Percentiles rank a stretch among this genome's conserved stretches.
Conservation (phyloP, 108 stramenopile genomes). For the Poteriospumella lacustris region DNA sequence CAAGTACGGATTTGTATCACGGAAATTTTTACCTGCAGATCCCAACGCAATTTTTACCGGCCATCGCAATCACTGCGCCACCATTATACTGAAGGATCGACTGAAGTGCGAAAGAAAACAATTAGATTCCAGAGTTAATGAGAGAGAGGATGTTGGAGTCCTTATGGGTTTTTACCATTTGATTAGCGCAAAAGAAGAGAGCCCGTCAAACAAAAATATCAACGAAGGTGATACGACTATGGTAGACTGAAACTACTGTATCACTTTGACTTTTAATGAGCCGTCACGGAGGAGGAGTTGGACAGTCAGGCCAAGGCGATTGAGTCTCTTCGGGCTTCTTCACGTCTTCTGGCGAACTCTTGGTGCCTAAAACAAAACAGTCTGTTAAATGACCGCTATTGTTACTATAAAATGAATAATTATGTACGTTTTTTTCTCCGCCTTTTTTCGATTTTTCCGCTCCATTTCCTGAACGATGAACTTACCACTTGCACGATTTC, state of each 20-base stretch:
- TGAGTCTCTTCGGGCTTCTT: too few species aligned
- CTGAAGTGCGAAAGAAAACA: slow-evolving; percentile 31
- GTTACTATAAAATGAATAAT: too few species aligned
- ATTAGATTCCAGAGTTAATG: neutral
- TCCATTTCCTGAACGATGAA: too few species aligned
- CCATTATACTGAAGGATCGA: slow-evolving; percentile 98
- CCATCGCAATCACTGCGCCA: slow-evolving; percentile 94
- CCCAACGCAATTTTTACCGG: slow-evolving; percentile 95
- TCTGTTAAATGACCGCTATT: too few species aligned
- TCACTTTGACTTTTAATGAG: slow-evolving; percentile 36
- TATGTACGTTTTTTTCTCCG: too few species aligned
- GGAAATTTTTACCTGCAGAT: slow-evolving; percentile 64
- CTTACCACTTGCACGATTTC: too few species aligned
- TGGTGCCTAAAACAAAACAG: too few species aligned
- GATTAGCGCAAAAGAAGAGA: neutral
- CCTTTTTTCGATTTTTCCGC: too few species aligned
- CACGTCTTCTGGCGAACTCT: too few species aligned
- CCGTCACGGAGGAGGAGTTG: slow-evolving; percentile 37
- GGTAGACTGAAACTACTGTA: slow-evolving; percentile 14
- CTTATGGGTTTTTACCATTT: neutral
- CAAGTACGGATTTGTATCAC: neutral
- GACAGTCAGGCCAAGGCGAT: too few species aligned
- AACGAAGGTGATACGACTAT: neutral
- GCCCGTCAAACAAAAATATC: too few species aligned
- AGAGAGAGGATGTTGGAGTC: neutral